Percentiles rank a stretch among this genome's conserved stretches.
phyloP scores from a whole-genome alignment of 1,284 basidiomycete species.

The Phellopilus nigrolimitatus region DNA sequence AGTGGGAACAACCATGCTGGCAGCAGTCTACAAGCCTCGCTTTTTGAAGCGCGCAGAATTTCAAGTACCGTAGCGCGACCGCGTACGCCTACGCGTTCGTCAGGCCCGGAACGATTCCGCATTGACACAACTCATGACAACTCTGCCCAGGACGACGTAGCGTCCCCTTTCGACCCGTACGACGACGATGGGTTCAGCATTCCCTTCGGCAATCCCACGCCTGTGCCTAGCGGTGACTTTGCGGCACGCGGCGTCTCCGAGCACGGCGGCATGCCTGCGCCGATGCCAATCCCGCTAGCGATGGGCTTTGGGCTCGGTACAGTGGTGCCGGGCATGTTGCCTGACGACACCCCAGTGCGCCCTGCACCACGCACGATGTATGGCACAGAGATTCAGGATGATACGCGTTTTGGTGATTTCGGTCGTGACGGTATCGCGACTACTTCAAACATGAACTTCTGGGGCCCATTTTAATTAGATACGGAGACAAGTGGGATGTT shows the following conservation, averaged over 20 bases:
- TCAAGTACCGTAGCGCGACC: constrained; percentile 12
- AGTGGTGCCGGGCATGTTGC: constrained; percentile 28
- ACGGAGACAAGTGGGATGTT: neutral
- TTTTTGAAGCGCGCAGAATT: constrained; percentile 4
- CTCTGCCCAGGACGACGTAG: constrained; percentile 3
- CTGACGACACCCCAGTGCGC: constrained; percentile 34
- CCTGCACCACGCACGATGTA: constrained; percentile 66
- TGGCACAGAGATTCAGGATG: constrained; percentile 69
- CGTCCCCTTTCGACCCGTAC: constrained; percentile 10
- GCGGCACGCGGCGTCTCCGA: neutral
- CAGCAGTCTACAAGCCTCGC: neutral
- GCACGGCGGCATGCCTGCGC: neutral
- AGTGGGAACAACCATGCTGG: neutral
- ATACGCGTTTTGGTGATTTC: constrained; percentile 77
- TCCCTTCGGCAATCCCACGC: neutral
- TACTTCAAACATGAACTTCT: constrained; percentile 50
- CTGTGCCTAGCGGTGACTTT: constrained; percentile 19
- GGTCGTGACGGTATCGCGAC: constrained; percentile 68
- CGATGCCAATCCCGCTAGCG: constrained; percentile 11
- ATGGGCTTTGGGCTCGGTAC: constrained; percentile 10
- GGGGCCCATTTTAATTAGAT: constrained; percentile 10
- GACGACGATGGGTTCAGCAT: neutral
- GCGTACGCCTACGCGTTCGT: constrained; percentile 12
- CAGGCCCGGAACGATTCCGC: constrained; percentile 11
- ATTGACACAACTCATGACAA: neutral